Percentiles rank a stretch among this genome's conserved stretches.
Evolutionary conservation across 2,329 filamentous ascomycete genomes (phyloP).

Genomic region (Aspergillus alliaceus): DNA sequence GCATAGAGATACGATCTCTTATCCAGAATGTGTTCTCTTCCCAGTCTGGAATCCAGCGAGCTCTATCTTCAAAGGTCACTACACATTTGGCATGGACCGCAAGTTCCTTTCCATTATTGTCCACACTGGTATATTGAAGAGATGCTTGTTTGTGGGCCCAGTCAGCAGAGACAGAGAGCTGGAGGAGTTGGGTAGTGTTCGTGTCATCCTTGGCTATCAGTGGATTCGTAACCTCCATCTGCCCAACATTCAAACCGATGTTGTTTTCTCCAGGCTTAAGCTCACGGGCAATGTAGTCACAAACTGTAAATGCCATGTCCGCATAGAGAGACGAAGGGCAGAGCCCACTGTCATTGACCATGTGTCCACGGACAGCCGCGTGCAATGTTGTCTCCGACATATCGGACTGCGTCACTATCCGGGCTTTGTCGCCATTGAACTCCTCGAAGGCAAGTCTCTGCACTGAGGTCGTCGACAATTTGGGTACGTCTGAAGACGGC

Average conservation of each 20-base stretch:
- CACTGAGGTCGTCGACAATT: conserved; percentile 1
- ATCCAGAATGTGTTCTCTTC: neutral
- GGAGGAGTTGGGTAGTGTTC: neutral
- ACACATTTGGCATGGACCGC: neutral
- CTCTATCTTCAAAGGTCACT: neutral
- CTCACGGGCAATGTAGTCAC: conserved; percentile 52
- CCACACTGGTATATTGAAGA: neutral
- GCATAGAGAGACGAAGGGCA: conserved; percentile 64
- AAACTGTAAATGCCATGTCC: conserved; percentile 65
- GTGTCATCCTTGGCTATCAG: neutral
- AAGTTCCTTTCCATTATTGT: neutral
- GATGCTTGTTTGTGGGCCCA: neutral
- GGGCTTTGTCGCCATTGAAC: neutral
- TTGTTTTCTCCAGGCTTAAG: neutral
- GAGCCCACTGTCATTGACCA: conserved; percentile 66
- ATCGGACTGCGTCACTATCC: conserved; percentile 65
- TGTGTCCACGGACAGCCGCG: conserved; percentile 62
- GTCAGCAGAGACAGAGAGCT: neutral
- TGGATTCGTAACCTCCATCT: neutral
- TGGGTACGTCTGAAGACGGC: neutral
- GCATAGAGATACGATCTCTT: neutral
- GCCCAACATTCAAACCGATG: neutral
- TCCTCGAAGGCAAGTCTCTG: neutral
- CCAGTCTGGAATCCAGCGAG: neutral
- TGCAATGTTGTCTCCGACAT: conserved; percentile 64